Conservation (phyloP, 2,329 filamentous ascomycete genomes). For the Alternaria hordeiaustralica region DNA sequence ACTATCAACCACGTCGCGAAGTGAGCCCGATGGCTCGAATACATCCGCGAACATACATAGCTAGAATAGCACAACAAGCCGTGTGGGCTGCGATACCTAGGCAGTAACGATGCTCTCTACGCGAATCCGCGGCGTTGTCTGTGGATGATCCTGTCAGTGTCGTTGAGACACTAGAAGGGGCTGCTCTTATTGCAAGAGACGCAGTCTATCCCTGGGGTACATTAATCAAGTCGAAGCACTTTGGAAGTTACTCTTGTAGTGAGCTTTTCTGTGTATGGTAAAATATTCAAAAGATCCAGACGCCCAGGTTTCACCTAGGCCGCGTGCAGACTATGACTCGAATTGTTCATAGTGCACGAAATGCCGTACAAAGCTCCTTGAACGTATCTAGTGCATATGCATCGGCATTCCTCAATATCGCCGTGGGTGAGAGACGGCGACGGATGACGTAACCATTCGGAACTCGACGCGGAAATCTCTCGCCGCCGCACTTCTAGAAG, state of each 20-base stretch:
- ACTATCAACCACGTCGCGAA: neutral
- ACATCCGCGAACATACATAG: neutral
- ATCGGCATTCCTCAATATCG: neutral
- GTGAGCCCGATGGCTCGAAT: neutral
- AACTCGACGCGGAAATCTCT: constrained; percentile 15
- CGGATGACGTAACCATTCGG: constrained; percentile 25
- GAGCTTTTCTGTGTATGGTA: neutral
- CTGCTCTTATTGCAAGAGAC: neutral
- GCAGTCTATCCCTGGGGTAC: neutral
- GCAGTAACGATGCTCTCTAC: neutral
- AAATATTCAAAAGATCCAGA: neutral
- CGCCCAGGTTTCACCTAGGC: neutral
- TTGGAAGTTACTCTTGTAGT: neutral
- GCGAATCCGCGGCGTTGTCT: neutral
- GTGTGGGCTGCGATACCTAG: neutral
- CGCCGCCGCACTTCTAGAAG: constrained; percentile 11
- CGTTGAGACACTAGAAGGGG: neutral
- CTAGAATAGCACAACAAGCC: neutral
- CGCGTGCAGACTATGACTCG: neutral
- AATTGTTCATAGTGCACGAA: neutral
- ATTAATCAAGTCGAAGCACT: neutral
- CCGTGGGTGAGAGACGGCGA: neutral
- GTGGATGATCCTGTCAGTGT: neutral
- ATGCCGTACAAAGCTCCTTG: fast-evolving
- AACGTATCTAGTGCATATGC: neutral